Conservation (phyloP, 352 stramenopile genomes). For the Pythium phragmiticola region DNA sequence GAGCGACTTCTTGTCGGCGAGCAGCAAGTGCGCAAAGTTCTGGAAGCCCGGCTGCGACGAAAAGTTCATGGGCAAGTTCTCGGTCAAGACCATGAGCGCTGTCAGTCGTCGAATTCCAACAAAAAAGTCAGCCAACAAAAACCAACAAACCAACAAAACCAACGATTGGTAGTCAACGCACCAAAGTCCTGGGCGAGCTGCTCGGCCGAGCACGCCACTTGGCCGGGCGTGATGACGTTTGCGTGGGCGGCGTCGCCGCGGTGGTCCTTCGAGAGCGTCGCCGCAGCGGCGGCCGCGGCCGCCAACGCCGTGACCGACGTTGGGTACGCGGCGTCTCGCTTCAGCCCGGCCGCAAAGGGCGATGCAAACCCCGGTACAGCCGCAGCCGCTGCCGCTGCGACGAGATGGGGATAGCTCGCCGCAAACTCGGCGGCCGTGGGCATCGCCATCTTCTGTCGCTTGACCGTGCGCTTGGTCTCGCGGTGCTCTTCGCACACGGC, state of each 20-base stretch:
- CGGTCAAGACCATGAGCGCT: constrained; percentile 67
- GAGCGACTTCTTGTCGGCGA: constrained; percentile 65
- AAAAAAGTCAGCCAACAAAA: background rate
- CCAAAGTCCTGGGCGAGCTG: constrained; percentile 71
- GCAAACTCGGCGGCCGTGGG: constrained; percentile 54
- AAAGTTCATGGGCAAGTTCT: constrained; percentile 72
- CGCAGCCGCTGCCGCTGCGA: constrained; percentile 43
- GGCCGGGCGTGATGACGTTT: constrained; percentile 18
- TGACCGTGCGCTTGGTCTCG: constrained; percentile 75
- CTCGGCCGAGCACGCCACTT: constrained; percentile 44
- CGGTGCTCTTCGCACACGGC: constrained; percentile 78
- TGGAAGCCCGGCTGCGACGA: constrained; percentile 59
- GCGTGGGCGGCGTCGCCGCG: background rate
- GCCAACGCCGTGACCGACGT: constrained; percentile 29
- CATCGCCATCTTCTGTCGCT: constrained; percentile 65
- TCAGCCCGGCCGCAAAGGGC: constrained; percentile 21
- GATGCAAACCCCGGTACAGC: constrained; percentile 34
- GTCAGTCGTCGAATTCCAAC: background rate
- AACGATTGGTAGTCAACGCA: constrained; percentile 17
- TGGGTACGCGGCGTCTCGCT: constrained; percentile 28
- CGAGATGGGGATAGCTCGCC: constrained; percentile 41
- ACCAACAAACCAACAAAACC: constrained; percentile 5
- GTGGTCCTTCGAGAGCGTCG: constrained; percentile 50
- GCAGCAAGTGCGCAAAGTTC: constrained; percentile 62
- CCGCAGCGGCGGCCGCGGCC: constrained; percentile 42